Evolutionary conservation across 805 yeast genomes (phyloP), one percentile per base, ranked within the genome.

Genomic region (Candida saitoana): DNA sequence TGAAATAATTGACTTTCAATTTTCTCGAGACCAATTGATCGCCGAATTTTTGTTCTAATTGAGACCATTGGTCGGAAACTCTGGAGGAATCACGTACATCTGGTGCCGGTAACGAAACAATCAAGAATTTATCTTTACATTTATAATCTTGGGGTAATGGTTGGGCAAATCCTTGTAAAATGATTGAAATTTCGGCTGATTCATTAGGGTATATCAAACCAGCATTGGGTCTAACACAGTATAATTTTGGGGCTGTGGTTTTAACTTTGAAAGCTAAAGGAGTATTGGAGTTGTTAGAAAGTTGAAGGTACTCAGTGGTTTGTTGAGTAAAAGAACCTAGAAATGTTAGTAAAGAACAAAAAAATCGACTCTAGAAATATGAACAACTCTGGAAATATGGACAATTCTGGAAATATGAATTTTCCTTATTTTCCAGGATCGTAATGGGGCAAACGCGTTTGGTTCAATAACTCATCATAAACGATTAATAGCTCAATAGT

Each of bases 191-290:
- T 42, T 84, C 79, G 40, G 82, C 65, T 18, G 81, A 62, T 49
- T 78, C 77, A 27, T 95, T 93, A 11, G 98, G 90, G 20, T 71
- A 73, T 43, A 93, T 72, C 27, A 84, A 63, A 12, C 93, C 80
- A 45, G 97, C 91, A 63, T 90, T 93, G 48, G 99, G 99, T 68
- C 96, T 84, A 40, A 93, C 98, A 64, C 96, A 87, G 73, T 90
- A 84, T 64, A 87, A 73, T 64, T 87, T 90, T 47, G 99, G 99
- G 7, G 98, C 97, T 5, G 99, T 93, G 36, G 99, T 91, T 70
- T 91, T 93, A 59, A 93, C 97, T 71, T 93, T 93, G 75, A 88
- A 93, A 22, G 96, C 96, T 55, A 79, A 66, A 35, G 82, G 73
- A 24, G 80, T 68, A 41, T 72, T 71, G 12, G 77, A 63, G 32